phyloP scores from a whole-genome alignment of 169 alveolate genomes.

The Eimeria brunetti region DNA sequence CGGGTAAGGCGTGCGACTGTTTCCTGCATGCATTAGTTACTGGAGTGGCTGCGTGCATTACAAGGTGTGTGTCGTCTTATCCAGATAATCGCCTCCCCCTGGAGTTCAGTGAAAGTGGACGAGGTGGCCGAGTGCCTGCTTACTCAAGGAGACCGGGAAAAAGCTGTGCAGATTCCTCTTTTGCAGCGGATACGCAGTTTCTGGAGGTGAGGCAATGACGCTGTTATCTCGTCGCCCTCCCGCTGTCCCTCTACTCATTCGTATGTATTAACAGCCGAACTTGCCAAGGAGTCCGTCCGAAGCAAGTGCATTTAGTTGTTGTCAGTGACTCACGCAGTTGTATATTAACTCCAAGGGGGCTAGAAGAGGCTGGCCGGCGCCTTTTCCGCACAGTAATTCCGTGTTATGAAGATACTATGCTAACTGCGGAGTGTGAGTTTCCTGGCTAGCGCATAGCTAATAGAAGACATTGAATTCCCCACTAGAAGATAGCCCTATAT shows the following conservation, averaged over 20 bases:
- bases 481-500: too few species aligned
- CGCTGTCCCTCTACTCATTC: background rate
- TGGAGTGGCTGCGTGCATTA: background rate
- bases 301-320: background rate
- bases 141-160: background rate
- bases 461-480: too few species aligned
- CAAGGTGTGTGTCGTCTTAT: background rate
- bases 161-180: background rate
- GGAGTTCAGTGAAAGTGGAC: constrained; percentile 24
- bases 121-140: constrained; percentile 52
- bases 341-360: constrained; percentile 38
- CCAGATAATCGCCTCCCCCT: constrained; percentile 50
- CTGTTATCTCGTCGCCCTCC: background rate
- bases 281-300: background rate
- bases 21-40: background rate
- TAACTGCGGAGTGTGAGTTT: constrained; percentile 38
- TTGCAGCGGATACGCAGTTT: constrained; percentile 2
- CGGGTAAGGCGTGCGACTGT: constrained; percentile 32
- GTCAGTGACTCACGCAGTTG: background rate
- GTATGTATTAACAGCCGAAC: background rate
- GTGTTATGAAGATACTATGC: constrained; percentile 22
- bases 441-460: too few species aligned
- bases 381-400: constrained; percentile 59
- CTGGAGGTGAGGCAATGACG: constrained; percentile 8
- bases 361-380: constrained; percentile 54